phyloP scores from a whole-genome alignment of 495 filamentous ascomycete genomes.

The Rhizodiscina lignyota region DNA sequence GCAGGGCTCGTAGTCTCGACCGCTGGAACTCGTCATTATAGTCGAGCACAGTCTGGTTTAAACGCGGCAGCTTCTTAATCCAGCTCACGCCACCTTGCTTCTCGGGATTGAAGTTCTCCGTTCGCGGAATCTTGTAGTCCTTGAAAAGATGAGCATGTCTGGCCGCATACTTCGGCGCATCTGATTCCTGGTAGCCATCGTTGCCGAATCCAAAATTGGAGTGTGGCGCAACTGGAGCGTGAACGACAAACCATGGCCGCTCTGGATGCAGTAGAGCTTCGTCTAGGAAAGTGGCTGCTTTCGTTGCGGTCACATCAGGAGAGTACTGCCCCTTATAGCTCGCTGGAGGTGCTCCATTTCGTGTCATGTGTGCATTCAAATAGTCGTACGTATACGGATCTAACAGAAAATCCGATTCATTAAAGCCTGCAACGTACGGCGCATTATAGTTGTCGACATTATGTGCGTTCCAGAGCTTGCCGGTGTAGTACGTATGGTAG shows the following conservation, averaged over 20 bases:
- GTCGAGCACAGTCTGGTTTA: conserved; percentile 36
- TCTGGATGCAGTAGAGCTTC: conserved; percentile 31
- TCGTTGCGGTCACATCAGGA: conserved; percentile 44
- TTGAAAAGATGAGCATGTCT: conserved; percentile 31
- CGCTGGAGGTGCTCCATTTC: conserved; percentile 34
- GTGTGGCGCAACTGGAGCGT: conserved; percentile 54
- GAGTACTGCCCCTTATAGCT: conserved; percentile 28
- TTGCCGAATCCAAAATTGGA: conserved; percentile 31
- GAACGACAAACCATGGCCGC: conserved; percentile 49
- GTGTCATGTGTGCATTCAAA: conserved; percentile 47
- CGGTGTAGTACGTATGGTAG: conserved; percentile 60
- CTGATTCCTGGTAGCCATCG: conserved; percentile 9
- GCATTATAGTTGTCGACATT: conserved; percentile 16
- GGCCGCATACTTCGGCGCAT: conserved; percentile 13
- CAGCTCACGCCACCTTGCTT: conserved; percentile 42
- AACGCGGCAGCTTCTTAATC: conserved; percentile 35
- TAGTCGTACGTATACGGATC: conserved; percentile 61
- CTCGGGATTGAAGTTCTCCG: conserved; percentile 27
- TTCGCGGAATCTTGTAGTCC: conserved; percentile 31
- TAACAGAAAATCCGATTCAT: conserved; percentile 46
- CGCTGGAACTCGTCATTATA: conserved; percentile 57
- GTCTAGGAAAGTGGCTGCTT: conserved; percentile 46
- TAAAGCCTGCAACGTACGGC: conserved; percentile 41
- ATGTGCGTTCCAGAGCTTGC: conserved; percentile 50
- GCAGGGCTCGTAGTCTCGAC: conserved; percentile 42